Evolutionary conservation across 305 asterid species (phyloP), one percentile per base, ranked within the genome.

Genomic region (Fraxinus ornus): DNA sequence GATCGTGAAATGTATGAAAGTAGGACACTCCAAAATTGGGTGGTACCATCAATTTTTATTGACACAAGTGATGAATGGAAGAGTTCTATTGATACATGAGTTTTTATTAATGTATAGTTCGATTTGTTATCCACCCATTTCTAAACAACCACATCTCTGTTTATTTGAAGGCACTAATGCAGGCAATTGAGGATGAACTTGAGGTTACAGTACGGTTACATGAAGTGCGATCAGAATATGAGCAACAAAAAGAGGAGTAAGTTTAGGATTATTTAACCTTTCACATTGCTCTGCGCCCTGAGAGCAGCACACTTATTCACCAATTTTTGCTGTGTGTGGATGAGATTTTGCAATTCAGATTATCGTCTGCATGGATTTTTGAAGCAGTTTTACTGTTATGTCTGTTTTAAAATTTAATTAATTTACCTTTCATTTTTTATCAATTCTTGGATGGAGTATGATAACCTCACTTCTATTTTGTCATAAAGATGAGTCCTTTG

Each of bases 181-280:
- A 91, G 83, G 86, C 92, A 37, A 93, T 97, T 62, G 98, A 97
- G 88, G 98, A 94, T 85, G 99, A 97, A 85, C 97, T 97, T 87
- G 99, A 97, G 89, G 97, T 97, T 77, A 94, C 93, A 13, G 97
- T 92, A 26, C 91, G 97, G 22, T 97, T 94, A 77, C 99, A 97
- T 86, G 99, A 94, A 88, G 98, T 94, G 85, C 97, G 98, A 60
- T 88, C 91, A 15, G 97, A 91, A 85, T 93, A 93, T 90, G 97
- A 92, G 87, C 98, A 97, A 15, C 99, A 97, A 89, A 89, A 89
- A 86, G 91, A 92, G 89, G 98, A 93, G 99, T 97, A 91, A 89
- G 92, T 90, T 66, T 78, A 10, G 3, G 17, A 74, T 35, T n/a
- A n/a, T 81, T 71, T 32, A 17, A 71, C 32, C 36, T 71, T 71